Evolutionary conservation across 1,284 basidiomycete species (phyloP).

Genomic region (Melampsora occidentalis): DNA sequence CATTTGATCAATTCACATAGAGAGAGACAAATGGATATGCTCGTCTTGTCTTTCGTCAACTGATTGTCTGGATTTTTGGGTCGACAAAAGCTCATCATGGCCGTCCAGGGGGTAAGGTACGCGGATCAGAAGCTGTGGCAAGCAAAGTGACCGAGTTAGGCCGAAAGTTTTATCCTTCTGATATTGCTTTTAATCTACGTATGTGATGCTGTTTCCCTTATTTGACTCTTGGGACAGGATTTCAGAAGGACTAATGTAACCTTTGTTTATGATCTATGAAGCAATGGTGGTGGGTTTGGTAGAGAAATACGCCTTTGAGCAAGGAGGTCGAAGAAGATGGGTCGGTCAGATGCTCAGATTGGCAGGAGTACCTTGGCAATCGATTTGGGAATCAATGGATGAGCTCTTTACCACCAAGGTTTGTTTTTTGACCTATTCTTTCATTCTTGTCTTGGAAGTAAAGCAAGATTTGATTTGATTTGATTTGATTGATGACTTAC

Average conservation of each 20-base stretch:
- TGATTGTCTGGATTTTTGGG: slow-evolving; percentile 47
- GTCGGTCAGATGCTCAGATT: slow-evolving; percentile 70
- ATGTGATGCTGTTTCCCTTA: slow-evolving; percentile 50
- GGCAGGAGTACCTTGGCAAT: slow-evolving; percentile 70
- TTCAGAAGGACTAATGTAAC: slow-evolving; percentile 15
- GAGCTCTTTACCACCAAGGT: slow-evolving; percentile 84
- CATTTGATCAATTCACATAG: slow-evolving; percentile 36
- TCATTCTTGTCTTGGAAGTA: background rate
- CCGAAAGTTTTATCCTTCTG: slow-evolving; percentile 82
- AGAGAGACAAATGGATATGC: slow-evolving; percentile 25
- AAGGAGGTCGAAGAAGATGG: slow-evolving; percentile 72
- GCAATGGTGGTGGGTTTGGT: slow-evolving; percentile 68
- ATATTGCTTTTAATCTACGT: slow-evolving; percentile 83
- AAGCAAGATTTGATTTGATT: background rate
- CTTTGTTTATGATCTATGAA: slow-evolving; percentile 51
- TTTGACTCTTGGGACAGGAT: slow-evolving; percentile 18
- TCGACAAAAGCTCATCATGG: slow-evolving; percentile 50
- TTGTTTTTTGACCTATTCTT: slow-evolving; percentile 29
- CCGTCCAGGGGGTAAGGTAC: slow-evolving; percentile 55
- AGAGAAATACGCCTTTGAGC: slow-evolving; percentile 66
- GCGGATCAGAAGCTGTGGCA: slow-evolving; percentile 64
- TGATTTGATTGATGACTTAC: background rate
- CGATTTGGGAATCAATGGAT: slow-evolving; percentile 79
- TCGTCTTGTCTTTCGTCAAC: slow-evolving; percentile 48
- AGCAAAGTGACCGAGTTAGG: slow-evolving; percentile 69